Evolutionary conservation across 208 protist species (phyloP), one percentile per base, ranked within the genome.

Genomic region (Acanthamoeba quina): DNA sequence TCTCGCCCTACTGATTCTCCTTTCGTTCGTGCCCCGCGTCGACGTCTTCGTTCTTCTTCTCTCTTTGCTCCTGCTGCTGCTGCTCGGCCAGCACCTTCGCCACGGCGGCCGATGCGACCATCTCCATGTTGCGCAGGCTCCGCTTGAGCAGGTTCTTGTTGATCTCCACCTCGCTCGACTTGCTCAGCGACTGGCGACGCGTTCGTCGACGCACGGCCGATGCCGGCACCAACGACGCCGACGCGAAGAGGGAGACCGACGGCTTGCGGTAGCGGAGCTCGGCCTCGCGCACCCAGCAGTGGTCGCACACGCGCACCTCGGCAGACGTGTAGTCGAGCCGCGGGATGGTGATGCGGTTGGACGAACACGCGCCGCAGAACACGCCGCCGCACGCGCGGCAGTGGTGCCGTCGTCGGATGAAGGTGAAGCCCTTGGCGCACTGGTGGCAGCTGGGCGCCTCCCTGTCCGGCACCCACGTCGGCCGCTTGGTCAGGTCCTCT

Each of bases 351-450:
- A 86, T 86, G 26, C 78, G 78, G n/a, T 86, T 54, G 29, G 78
- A 62, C 78, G 78, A 86, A 21, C 78, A 86, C 21, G 41, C 78
- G 29, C 26, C 41, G 47, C 95, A 96, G 60, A 96, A 96, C 15
- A 96, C 90, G 10, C 96, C 91, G n/a, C 95, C 95, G 89, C 95
- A 96, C 31, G 96, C 88, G 44, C 95, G 74, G 85, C 95, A 96
- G 90, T 96, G 95, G 90, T 96, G 95, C 26, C 95, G 74, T 64
- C 95, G 92, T 3, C 83, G 92, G 1, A 96, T 76, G 44, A 95
- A 78, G 41, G 83, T 82, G 86, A 96, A 96, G 21, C 17, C n/a
- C 41, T 47, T 17, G 37, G 21, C n/a, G 91, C 95, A 96, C n/a
- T 96, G 92, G 54, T 92, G 88, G 95, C 95, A 96, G 31, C 54